Percentiles rank a stretch among this genome's conserved stretches.
Conservation (phyloP, 495 filamentous ascomycete genomes). For the Aspergillus avenaceus region DNA sequence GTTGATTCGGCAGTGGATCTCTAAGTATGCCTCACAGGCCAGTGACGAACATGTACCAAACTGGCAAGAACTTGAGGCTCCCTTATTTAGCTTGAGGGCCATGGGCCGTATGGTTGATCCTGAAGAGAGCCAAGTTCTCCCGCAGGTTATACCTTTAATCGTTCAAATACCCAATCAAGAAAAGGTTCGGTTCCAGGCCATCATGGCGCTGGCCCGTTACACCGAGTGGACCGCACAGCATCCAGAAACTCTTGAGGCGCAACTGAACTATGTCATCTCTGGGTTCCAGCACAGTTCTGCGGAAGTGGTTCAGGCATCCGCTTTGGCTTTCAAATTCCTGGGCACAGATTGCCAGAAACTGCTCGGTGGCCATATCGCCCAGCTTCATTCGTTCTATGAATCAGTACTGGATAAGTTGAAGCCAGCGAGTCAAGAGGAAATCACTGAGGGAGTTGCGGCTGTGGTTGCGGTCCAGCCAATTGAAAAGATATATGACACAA, state of each 20-base stretch:
- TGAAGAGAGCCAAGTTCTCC: conserved; percentile 79
- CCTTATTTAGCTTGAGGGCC: conserved; percentile 89
- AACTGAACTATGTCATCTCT: conserved; percentile 90
- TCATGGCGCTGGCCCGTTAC: conserved; percentile 94
- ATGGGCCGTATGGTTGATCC: conserved; percentile 96
- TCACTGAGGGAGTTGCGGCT: conserved; percentile 89
- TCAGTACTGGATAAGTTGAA: conserved; percentile 81
- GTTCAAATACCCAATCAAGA: conserved; percentile 94
- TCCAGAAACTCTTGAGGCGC: conserved; percentile 82
- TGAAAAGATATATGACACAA: conserved; percentile 70
- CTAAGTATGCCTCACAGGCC: conserved; percentile 71
- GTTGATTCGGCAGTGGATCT: conserved; percentile 82
- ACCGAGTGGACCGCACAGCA: conserved; percentile 97
- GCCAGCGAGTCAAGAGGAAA: conserved; percentile 82
- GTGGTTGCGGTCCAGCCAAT: conserved; percentile 84
- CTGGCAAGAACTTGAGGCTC: conserved; percentile 95
- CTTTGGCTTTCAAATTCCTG: conserved; percentile 93
- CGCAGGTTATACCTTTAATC: conserved; percentile 85
- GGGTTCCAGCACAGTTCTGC: conserved; percentile 81
- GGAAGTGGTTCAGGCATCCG: conserved; percentile 86
- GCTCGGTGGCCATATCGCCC: conserved; percentile 69
- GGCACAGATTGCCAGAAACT: conserved; percentile 89
- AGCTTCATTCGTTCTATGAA: conserved; percentile 89
- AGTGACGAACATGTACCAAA: conserved; percentile 74
- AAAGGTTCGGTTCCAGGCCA: conserved; percentile 92